Evolutionary conservation across 768 basidiomycete species (phyloP), one percentile per base, ranked within the genome.

Genomic region (Hypholoma fasciculare): DNA sequence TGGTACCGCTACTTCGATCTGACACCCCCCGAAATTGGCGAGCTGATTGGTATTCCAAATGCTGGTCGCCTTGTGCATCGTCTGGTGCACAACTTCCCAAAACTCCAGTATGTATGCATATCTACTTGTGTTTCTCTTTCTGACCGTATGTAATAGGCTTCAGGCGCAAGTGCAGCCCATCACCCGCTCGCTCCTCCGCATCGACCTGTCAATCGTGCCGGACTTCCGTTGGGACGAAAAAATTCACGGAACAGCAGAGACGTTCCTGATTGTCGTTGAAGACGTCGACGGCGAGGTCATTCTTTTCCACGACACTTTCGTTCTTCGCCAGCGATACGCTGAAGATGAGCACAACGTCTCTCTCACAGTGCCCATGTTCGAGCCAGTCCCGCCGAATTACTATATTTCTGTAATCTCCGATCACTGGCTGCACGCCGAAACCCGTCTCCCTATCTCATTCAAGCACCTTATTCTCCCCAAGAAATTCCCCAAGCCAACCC

Each of bases 141-240:
- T 13, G 20, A 51, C 42, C 26, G 52, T 39, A 14, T n/a, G 8
- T n/a, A 4, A 51, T 61, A 92, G 90, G 64, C 76, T 99, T 12
- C 90, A 96, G 70, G 96, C 97, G 0, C 93, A 97, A 67, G 96
- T 98, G 0, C 93, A 97, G 65, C 97, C 96, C 0, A 94, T 99
- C 66, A 98, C 97, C 0, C 88, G 96, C 9, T 92, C 94, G 0
- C 84, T 98, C 13, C 82, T 99, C 13, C 87, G 93, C 36, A 89
- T 98, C 55, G 96, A 98, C 62, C 75, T 99, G 14, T 94, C 93
- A 2, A 96, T 99, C 68, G 85, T 87, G 3, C 96, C 97, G n/a
- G 97, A 98, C 69, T 99, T 98, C 85, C 84, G 89, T 46, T 99
- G 97, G 97, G 96, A 98, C 38, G 92, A 94, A 66, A 93, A 93